Evolutionary conservation across 2,329 filamentous ascomycete species (phyloP), one percentile per base, ranked within the genome.

Genomic region (Sporothrix pallida): DNA sequence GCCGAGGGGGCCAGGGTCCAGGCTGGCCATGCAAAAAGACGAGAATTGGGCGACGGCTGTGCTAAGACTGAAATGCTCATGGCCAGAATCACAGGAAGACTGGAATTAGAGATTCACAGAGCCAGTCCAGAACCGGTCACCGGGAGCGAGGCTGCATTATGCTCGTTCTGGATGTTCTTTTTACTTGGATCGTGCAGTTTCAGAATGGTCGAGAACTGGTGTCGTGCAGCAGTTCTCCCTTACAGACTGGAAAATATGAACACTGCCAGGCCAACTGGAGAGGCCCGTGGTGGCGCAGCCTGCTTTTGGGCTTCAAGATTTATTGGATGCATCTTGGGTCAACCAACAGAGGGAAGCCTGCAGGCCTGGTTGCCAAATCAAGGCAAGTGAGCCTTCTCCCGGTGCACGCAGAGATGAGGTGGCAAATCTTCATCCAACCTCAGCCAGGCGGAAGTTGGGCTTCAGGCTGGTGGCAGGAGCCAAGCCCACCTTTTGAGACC

Each of bases 371-470:
- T 5, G 48, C 48, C 13, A 50, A 50, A 50, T 15, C 48, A 50
- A 50, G 48, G 48, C 48, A 13, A 17, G 13, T 15, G 48, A 50
- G 48, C 48, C 48, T 50, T 50, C 48, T 50, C 48, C 48, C 48
- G 48, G 48, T 9, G 12, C 12, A 20, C 54, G 54, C 23, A 65
- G 42, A 48, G 37, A 26, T 26, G n/a, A 15, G 13, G 62, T 67
- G 62, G 62, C 62, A 23, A 67, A 67, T 67, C 44, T 10, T 23
- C 37, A 20, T 46, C 62, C 62, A 67, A 48, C 42, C 62, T 67
- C n/a, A 15, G 37, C 62, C 42, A 48, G 48, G 42, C 62, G 42
- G 42, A 65, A 65, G 37, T 46, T 65, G 60, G 42, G 20, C n/a
- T 48, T 67, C 62, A 67, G 42, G 42, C 12, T 46, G 44, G n/a